Evolutionary conservation across 148 eudicot genomes (phyloP), one percentile per base, ranked within the genome.

Genomic region (Cornus florida): DNA sequence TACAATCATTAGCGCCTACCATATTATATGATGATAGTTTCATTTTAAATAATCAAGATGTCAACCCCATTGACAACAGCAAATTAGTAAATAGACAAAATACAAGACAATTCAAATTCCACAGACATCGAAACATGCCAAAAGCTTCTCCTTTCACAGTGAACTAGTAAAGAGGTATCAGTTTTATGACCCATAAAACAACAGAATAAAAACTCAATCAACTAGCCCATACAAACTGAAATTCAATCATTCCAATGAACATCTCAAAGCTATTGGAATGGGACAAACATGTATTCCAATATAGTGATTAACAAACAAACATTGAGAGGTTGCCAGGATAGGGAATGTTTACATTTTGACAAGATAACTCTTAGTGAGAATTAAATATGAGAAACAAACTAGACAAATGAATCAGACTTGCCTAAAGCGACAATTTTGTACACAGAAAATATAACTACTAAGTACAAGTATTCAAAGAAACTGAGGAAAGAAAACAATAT

Each of bases 161-260:
- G 64, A 14, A 57, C 64, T 2, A 57, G 38, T 57, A 4, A 13
- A 57, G 6, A 17, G 64, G 14, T 57, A 57, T 41, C 31, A 35
- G 20, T 17, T n/a, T 41, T 35, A 35, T 35, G 38, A 2, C 4
- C 38, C 4, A 35, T 28, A 12, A 33, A 39, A 60, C 60, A 39
- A 70, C 43, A 41, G 56, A 14, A 22, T 41, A 60, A 73, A 6
- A 68, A 69, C 67, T 77, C 73, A 65, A 56, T 69, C 39, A 67
- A 41, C 22, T 66, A 24, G 33, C 46, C 43, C 67, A 73, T 16
- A n/a, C 39, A 71, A 71, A 73, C 57, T 35, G 6, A 32, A 41
- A 70, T 22, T 17, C 11, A 31, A 46, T 28, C 41, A 46, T 53
- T 28, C 28, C 28, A 28, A 28, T 28, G 1, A 28, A 28, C 28